phyloP scores from a whole-genome alignment of 73 alveolate species.

The Stentor roeselii region DNA sequence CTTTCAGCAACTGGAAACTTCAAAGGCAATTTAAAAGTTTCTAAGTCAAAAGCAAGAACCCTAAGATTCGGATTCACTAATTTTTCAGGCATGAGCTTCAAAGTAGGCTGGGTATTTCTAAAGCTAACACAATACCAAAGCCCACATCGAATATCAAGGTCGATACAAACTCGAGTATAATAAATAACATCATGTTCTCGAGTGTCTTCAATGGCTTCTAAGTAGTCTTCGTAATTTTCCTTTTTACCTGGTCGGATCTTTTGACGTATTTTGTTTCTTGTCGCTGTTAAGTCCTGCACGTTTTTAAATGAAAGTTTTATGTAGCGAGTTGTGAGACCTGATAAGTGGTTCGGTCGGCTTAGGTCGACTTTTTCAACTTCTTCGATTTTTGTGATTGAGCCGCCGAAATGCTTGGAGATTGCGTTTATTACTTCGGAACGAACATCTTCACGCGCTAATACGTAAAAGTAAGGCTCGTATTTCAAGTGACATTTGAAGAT shows the following conservation, averaged over 20 bases:
- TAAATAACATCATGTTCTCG: slow-evolving; percentile 90
- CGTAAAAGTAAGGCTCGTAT: slow-evolving; percentile 93
- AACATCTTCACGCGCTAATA: slow-evolving; percentile 64
- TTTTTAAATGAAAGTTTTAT: slow-evolving; percentile 77
- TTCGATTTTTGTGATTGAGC: slow-evolving; percentile 65
- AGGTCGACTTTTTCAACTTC: slow-evolving; percentile 83
- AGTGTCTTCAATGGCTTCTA: slow-evolving; percentile 74
- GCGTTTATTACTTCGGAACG: slow-evolving; percentile 40
- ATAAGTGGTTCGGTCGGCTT: slow-evolving; percentile 76
- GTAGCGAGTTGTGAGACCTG: slow-evolving; percentile 74
- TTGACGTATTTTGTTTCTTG: slow-evolving; percentile 64
- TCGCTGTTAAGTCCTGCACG: slow-evolving; percentile 71
- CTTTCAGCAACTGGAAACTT: slow-evolving; percentile 95
- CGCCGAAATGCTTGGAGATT: slow-evolving; percentile 24
- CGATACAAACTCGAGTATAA: slow-evolving; percentile 80
- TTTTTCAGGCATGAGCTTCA: slow-evolving; percentile 61
- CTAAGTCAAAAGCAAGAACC: slow-evolving; percentile 43
- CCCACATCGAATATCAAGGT: slow-evolving; percentile 84
- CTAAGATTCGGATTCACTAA: slow-evolving; percentile 79
- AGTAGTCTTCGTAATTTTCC: slow-evolving; percentile 39
- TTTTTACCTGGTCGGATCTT: slow-evolving; percentile 33
- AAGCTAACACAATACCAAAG: slow-evolving; percentile 82
- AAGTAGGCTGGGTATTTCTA: slow-evolving; percentile 57
- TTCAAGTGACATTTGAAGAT: slow-evolving; percentile 65
- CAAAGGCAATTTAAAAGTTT: slow-evolving; percentile 87